These are phyloP conservation scores for Monosporozyma servazzii DNA, from an alignment of 805 yeast genomes.

Conservation along the genomic window DNA sequence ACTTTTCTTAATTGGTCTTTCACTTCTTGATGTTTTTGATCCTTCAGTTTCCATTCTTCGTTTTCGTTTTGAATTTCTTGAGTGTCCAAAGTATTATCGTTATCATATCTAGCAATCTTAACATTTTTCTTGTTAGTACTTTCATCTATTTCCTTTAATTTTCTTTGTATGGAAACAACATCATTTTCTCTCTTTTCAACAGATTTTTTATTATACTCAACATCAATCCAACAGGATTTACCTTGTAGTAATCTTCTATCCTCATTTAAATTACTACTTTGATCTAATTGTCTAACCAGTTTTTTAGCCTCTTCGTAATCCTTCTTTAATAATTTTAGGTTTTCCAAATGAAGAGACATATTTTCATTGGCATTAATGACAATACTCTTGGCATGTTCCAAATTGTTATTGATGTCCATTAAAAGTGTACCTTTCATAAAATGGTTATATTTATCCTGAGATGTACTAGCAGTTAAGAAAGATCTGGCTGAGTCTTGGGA, in stretches of 20 bases:
- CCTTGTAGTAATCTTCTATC: conserved; percentile 37
- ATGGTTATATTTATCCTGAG: conserved; percentile 59
- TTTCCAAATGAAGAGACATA: conserved; percentile 33
- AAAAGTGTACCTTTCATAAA: conserved; percentile 76
- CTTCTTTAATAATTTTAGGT: conserved; percentile 32
- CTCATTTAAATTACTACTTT: conserved; percentile 34
- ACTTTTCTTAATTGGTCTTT: conserved; percentile 10
- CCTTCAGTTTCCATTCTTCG: conserved; percentile 10
- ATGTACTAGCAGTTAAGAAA: conserved; percentile 69
- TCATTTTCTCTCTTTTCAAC: conserved; percentile 12
- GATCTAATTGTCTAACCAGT: conserved; percentile 32
- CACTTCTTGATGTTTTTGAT: conserved; percentile 15
- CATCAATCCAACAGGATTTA: conserved; percentile 42
- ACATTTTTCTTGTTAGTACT: conserved; percentile 19
- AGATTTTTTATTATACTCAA: conserved; percentile 15
- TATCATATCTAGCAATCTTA: conserved; percentile 22
- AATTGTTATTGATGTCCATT: conserved; percentile 53
- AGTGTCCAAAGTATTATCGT: conserved; percentile 13
- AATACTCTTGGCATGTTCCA: conserved; percentile 34
- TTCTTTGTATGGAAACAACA: conserved; percentile 10
- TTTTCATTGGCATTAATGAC: conserved; percentile 31
- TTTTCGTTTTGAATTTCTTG: conserved; percentile 11
- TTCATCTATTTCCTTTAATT: conserved; percentile 11
- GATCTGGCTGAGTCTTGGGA: conserved; percentile 93
- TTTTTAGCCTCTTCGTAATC: conserved; percentile 37